A percentile compares a stretch with the other conserved stretches of the same genome.
These are phyloP conservation scores for Aspergillus tanneri DNA, from an alignment of 2,329 filamentous ascomycete species.

Conservation along the genomic window DNA sequence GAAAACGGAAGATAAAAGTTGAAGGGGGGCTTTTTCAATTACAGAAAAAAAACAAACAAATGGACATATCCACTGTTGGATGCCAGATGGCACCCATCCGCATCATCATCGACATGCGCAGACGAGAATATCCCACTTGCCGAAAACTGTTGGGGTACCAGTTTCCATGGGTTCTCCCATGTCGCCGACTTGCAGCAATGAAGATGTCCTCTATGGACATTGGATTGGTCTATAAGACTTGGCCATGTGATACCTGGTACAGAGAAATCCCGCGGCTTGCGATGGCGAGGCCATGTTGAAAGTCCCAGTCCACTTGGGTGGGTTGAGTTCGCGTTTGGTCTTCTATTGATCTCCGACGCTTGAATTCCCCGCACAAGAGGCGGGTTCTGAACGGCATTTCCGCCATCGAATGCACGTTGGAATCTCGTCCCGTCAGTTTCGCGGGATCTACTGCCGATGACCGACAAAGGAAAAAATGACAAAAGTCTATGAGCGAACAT, in stretches of 20 bases:
- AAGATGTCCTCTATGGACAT: constrained; percentile 31
- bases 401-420: not conserved
- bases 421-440: not conserved
- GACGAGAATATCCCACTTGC: constrained; percentile 10
- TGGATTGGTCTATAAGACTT: constrained; percentile 43
- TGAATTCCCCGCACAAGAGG: constrained; percentile 35
- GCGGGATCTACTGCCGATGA: not conserved
- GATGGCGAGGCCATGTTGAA: constrained; percentile 7
- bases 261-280: constrained; percentile 16
- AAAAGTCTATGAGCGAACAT: not conserved
- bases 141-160: constrained; percentile 24
- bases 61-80: constrained; percentile 9
- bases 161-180: constrained; percentile 31
- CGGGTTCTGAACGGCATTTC: constrained; percentile 9
- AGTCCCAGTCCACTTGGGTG: constrained; percentile 12
- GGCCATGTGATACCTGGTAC: constrained; percentile 32
- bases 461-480: not conserved
- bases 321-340: constrained; percentile 41
- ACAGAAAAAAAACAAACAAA: not conserved
- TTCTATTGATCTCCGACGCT: constrained; percentile 28
- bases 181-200: constrained; percentile 46
- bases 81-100: constrained; percentile 13
- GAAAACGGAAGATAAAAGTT: not conserved
- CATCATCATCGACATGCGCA: constrained; percentile 8
- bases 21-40: not conserved